Conservation (phyloP, 768 basidiomycete genomes). For the Lentinula sp. region DNA sequence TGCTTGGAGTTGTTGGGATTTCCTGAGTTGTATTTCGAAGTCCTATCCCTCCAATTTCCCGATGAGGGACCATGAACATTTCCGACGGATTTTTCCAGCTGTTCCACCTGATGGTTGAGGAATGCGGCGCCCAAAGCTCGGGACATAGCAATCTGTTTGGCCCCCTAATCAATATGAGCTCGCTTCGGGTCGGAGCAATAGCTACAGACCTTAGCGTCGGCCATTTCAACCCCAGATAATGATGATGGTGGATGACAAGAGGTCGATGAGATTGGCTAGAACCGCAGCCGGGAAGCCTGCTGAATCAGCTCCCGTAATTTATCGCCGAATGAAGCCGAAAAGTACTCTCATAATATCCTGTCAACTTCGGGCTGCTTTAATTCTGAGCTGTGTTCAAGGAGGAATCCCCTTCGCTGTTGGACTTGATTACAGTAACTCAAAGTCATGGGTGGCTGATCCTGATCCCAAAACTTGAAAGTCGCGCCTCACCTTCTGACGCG, state of each 20-base stretch:
- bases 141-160: constrained; percentile 64
- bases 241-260: neutral
- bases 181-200: neutral
- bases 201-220: neutral
- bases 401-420: too few species aligned
- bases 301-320: neutral
- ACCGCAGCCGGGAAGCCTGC: neutral
- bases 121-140: constrained; percentile 84
- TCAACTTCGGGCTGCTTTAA: too few species aligned
- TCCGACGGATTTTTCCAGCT: constrained; percentile 73
- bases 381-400: too few species aligned
- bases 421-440: too few species aligned
- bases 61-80: constrained; percentile 35
- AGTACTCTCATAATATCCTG: too few species aligned
- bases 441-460: too few species aligned
- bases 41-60: constrained; percentile 34
- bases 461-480: too few species aligned
- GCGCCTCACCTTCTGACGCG: too few species aligned
- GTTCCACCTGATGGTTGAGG: constrained; percentile 82
- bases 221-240: neutral
- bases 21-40: neutral
- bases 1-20: neutral
- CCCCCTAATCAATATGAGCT: neutral
- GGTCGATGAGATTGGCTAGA: neutral
- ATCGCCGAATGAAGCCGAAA: too few species aligned